Conservation (phyloP, 805 yeast species). For the Blastobotrys parvus region DNA sequence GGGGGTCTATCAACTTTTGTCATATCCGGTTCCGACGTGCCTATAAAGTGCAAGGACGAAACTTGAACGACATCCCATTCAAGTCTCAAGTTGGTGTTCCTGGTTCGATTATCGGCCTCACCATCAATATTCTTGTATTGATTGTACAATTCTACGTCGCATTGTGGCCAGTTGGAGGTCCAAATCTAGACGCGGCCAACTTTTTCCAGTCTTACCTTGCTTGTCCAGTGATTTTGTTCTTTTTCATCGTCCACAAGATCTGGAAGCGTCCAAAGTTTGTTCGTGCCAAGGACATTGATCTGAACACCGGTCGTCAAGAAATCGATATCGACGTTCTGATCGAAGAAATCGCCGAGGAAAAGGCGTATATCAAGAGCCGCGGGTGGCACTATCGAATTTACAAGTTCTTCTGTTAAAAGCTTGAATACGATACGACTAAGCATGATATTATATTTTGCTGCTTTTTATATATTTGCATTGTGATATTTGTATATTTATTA, state of each 20-base stretch:
- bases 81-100: conserved; percentile 48
- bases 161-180: conserved; percentile 53
- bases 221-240: conserved; percentile 32
- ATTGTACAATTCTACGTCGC: conserved; percentile 72
- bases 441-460: not conserved
- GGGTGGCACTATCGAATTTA: conserved; percentile 41
- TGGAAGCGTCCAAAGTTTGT: conserved; percentile 31
- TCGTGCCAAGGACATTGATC: conserved; percentile 44
- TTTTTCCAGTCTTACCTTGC: conserved; percentile 51
- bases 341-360: conserved; percentile 46
- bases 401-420: conserved; percentile 38
- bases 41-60: conserved; percentile 48
- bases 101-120: conserved; percentile 58
- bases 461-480: not conserved
- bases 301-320: conserved; percentile 54
- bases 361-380: conserved; percentile 32
- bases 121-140: conserved; percentile 49
- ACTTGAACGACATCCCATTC: conserved; percentile 49
- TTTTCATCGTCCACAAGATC: conserved; percentile 46
- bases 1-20: conserved; percentile 63
- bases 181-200: conserved; percentile 36
- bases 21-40: conserved; percentile 55
- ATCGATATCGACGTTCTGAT: conserved; percentile 44
- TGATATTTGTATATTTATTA: not conserved
- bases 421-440: not conserved